These are phyloP conservation scores for Suhomyces vadensis DNA, from an alignment of 805 yeast genomes.

Conservation along the genomic window DNA sequence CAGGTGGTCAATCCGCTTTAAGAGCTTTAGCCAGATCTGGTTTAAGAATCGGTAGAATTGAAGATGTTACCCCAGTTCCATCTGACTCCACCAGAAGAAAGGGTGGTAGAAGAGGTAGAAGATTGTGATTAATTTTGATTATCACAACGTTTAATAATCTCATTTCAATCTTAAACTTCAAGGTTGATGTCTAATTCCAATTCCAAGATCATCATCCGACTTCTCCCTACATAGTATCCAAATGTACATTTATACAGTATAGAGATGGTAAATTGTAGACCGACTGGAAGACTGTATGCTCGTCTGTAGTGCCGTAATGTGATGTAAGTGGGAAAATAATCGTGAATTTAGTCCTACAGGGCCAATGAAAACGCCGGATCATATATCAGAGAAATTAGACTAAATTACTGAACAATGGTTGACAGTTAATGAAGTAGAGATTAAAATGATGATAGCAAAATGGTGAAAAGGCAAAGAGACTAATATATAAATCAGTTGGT, in stretches of 20 bases:
- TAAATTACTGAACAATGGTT: too few species aligned
- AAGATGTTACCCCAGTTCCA: conserved; percentile 99
- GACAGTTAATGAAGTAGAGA: too few species aligned
- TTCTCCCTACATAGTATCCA: conserved; percentile 6
- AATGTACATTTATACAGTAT: conserved; percentile 10
- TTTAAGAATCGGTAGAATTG: conserved; percentile 99
- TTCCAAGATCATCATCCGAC: conserved; percentile 1
- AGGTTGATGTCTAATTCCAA: conserved; percentile 1
- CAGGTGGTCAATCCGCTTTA: conserved; percentile 99
- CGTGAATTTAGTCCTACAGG: too few species aligned
- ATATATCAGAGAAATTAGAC: too few species aligned
- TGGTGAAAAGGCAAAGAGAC: too few species aligned
- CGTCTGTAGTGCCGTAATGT: too few species aligned
- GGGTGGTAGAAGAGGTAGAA: conserved; percentile 99
- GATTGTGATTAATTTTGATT: conserved; percentile 63
- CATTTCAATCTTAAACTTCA: conserved; percentile 2
- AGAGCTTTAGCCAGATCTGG: conserved; percentile 99
- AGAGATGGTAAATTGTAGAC: too few species aligned
- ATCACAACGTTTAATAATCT: conserved; percentile 3
- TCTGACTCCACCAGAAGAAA: conserved; percentile 99
- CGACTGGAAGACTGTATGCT: too few species aligned
- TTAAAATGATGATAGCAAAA: too few species aligned
- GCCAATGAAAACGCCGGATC: too few species aligned
- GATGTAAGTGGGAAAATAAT: too few species aligned
- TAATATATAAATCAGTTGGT: too few species aligned